phyloP scores from a whole-genome alignment of 2,329 filamentous ascomycete genomes.

The Whalleya microplaca region DNA sequence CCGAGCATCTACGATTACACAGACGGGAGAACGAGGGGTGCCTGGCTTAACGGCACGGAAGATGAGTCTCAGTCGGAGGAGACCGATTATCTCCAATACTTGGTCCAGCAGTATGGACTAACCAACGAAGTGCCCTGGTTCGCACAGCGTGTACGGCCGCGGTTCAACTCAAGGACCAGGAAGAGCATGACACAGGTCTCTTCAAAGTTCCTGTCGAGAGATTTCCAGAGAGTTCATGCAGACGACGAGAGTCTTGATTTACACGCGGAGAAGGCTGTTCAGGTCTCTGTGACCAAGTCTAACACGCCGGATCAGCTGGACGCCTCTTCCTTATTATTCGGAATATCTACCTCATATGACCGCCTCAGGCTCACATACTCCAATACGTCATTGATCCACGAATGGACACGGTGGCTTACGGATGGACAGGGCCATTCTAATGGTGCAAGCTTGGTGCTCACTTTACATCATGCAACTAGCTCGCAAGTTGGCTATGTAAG shows the following conservation, averaged over 20 bases:
- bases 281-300: conserved; percentile 39
- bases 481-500: conserved; percentile 39
- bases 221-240: conserved; percentile 19
- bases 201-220: conserved; percentile 18
- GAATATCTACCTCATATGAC: conserved; percentile 47
- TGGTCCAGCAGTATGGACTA: conserved; percentile 32
- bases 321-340: conserved; percentile 46
- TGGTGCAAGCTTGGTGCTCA: conserved; percentile 47
- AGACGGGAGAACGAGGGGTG: conserved; percentile 29
- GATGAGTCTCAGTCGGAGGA: conserved; percentile 19
- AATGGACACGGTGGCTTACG: conserved; percentile 53
- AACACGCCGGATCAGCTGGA: conserved; percentile 40
- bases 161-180: conserved; percentile 12
- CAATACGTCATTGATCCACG: conserved; percentile 44
- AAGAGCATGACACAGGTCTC: conserved; percentile 29
- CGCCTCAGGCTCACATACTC: conserved; percentile 44
- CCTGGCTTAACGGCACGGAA: conserved; percentile 22
- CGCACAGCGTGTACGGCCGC: conserved; percentile 27
- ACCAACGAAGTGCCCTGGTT: conserved; percentile 29
- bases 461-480: conserved; percentile 44
- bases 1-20: conserved; percentile 30
- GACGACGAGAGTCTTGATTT: conserved; percentile 23
- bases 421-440: conserved; percentile 45
- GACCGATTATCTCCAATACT: conserved; percentile 28
- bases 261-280: conserved; percentile 32